Conservation (phyloP, 805 yeast species). For the Phaffomyces opuntiae region DNA sequence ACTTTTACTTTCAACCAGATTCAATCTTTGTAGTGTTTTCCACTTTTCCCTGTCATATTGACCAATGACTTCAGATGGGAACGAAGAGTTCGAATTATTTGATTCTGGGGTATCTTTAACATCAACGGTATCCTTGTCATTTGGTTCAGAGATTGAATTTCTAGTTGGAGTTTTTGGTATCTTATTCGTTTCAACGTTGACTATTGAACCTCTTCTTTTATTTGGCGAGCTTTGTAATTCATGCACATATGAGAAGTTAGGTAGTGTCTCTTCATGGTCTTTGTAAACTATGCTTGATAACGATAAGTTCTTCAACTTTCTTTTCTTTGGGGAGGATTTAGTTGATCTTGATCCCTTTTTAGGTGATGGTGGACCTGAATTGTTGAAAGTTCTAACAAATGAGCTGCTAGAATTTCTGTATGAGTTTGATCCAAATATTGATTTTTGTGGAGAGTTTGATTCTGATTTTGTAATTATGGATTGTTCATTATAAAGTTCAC, state of each 20-base stretch:
- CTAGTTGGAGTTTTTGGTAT: constrained; percentile 9
- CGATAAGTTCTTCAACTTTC: constrained; percentile 19
- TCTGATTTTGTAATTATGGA: neutral
- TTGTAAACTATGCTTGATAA: constrained; percentile 21
- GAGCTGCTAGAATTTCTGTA: constrained; percentile 15
- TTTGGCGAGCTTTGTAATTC: constrained; percentile 18
- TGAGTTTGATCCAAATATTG: constrained; percentile 16
- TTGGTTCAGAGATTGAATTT: neutral
- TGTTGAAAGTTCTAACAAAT: constrained; percentile 6
- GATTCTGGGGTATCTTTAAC: constrained; percentile 27
- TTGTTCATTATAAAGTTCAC: constrained; percentile 4
- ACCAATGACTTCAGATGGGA: constrained; percentile 54
- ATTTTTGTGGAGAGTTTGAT: constrained; percentile 21
- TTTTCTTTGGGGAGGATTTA: constrained; percentile 11
- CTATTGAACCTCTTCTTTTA: constrained; percentile 1
- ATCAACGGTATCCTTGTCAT: constrained; percentile 16
- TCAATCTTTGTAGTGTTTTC: constrained; percentile 41
- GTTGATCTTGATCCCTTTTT: constrained; percentile 8
- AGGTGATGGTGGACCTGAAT: constrained; percentile 20
- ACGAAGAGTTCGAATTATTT: constrained; percentile 31
- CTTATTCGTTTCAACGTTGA: neutral
- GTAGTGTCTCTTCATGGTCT: constrained; percentile 10
- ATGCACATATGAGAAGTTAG: constrained; percentile 20
- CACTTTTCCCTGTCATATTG: constrained; percentile 63
- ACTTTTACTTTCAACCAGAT: constrained; percentile 8